These are phyloP conservation scores for Leccinum longicurvipes DNA, from an alignment of 768 basidiomycete genomes.

Conservation along the genomic window DNA sequence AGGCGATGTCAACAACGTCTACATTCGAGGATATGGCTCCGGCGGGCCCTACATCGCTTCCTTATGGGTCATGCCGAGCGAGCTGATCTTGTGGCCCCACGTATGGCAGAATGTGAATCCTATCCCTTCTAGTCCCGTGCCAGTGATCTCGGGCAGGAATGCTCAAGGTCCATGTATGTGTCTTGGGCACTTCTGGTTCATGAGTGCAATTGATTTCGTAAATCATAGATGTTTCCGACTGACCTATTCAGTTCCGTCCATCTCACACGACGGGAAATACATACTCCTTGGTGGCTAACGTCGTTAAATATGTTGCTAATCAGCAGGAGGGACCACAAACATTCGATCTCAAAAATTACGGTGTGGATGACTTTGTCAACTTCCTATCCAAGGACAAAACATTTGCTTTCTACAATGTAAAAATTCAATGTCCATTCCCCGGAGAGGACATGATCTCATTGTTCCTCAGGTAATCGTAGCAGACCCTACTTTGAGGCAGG, in stretches of 20 bases:
- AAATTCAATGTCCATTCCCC: neutral
- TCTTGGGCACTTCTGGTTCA: neutral
- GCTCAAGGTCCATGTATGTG: neutral
- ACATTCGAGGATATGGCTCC: neutral
- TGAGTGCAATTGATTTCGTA: neutral
- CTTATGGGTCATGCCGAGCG: neutral
- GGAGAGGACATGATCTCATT: neutral
- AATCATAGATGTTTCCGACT: neutral
- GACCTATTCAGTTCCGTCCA: conserved; percentile 7
- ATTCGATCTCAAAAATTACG: neutral
- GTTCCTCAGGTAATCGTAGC: conserved; percentile 5
- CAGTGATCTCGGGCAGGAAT: neutral
- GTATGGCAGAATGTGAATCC: neutral
- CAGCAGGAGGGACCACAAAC: neutral
- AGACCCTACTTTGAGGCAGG: conserved; percentile 7
- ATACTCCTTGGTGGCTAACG: conserved; percentile 8
- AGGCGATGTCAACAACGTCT: neutral
- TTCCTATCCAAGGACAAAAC: neutral
- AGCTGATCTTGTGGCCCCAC: neutral
- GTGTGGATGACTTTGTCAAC: neutral
- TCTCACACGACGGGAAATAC: conserved; percentile 1
- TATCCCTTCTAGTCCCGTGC: neutral
- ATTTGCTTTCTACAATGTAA: conserved; percentile 9
- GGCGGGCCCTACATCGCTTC: neutral
- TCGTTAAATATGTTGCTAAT: neutral